phyloP scores from a whole-genome alignment of 176 grass and related monocot species.

The Oryza glumipatula region DNA sequence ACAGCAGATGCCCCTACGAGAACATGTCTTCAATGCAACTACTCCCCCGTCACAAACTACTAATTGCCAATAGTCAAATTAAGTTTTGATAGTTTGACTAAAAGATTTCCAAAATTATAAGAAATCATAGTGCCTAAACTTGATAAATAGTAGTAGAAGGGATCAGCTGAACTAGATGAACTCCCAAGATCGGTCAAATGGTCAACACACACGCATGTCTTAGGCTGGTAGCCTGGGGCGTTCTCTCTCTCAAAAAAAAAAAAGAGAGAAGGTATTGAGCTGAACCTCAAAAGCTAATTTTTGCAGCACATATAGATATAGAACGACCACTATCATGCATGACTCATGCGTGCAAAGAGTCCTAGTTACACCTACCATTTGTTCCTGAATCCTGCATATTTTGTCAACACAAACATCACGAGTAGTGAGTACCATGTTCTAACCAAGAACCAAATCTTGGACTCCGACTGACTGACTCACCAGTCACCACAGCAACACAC shows the following conservation, averaged over 20 bases:
- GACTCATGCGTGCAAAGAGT: constrained; percentile 22
- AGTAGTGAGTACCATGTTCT: not conserved
- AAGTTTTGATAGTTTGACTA: not conserved
- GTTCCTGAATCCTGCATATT: constrained; percentile 2
- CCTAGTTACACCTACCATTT: not conserved
- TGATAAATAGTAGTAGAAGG: not conserved
- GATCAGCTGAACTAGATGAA: not conserved
- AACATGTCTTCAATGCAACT: not conserved
- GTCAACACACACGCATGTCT: not conserved
- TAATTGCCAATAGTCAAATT: not conserved
- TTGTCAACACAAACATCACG: not conserved
- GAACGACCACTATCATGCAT: constrained; percentile 18
- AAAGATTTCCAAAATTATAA: not conserved
- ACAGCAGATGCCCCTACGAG: not conserved
- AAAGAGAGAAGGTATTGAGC: too few species aligned
- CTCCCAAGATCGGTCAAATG: not conserved
- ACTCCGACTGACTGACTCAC: constrained; percentile 24
- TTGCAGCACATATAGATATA: constrained; percentile 9
- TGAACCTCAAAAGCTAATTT: not conserved
- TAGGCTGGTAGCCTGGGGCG: not conserved
- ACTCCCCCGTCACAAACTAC: not conserved
- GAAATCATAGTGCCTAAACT: not conserved
- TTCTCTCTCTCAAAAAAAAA: too few species aligned
- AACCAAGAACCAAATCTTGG: constrained; percentile 30
- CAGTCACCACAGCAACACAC: not conserved